Percentiles rank a stretch among this genome's conserved stretches.
Conservation (phyloP, 768 basidiomycete species). For the Panaeolus papilionaceus region DNA sequence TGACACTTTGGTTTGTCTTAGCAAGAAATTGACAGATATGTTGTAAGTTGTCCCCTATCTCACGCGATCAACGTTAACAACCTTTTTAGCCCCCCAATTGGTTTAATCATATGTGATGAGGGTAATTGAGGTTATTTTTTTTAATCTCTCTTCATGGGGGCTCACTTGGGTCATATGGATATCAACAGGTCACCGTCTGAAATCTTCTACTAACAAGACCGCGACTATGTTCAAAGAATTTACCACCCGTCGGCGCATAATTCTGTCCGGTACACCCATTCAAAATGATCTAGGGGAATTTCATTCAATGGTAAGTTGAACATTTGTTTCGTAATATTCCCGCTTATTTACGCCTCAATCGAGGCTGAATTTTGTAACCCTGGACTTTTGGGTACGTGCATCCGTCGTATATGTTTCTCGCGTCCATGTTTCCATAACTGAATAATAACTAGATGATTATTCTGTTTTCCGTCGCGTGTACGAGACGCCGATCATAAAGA, state of each 20-base stretch:
- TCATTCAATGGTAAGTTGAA: conserved; percentile 84
- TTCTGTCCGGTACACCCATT: conserved; percentile 95
- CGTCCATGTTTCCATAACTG: conserved; percentile 5
- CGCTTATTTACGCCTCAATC: background rate
- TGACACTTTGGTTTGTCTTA: conserved; percentile 10
- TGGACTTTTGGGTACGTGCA: conserved; percentile 72
- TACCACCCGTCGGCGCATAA: conserved; percentile 77
- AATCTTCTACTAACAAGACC: conserved; percentile 91
- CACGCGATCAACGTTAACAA: background rate
- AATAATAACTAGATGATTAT: conserved; percentile 65
- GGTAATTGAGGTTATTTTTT: conserved; percentile 42
- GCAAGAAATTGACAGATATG: conserved; percentile 35
- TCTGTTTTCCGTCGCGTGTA: conserved; percentile 80
- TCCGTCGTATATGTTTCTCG: conserved; percentile 5
- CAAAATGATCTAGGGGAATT: conserved; percentile 97
- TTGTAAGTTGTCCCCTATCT: conserved; percentile 24
- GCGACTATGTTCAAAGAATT: conserved; percentile 84
- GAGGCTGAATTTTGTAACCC: conserved; percentile 96
- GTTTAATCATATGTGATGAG: conserved; percentile 95
- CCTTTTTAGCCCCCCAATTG: conserved; percentile 79
- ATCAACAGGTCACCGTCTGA: conserved; percentile 81
- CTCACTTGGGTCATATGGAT: background rate
- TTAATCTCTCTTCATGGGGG: background rate
- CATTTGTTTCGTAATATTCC: conserved; percentile 5
- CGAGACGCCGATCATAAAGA: conserved; percentile 86